Evolutionary conservation across 805 yeast species (phyloP), one percentile per base, ranked within the genome.

Genomic region (Jamesozyma jinghongensis): DNA sequence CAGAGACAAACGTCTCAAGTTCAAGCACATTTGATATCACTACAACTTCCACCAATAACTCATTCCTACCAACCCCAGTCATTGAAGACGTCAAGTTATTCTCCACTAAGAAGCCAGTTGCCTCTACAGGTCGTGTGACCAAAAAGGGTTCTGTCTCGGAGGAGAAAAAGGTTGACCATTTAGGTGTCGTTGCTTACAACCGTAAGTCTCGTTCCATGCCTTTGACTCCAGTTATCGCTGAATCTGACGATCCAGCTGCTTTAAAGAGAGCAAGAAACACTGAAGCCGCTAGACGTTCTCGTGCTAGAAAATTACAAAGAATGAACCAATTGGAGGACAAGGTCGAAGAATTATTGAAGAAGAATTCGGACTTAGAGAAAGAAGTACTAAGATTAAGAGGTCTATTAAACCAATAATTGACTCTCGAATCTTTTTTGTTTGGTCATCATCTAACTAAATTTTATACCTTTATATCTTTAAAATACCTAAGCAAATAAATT

Each of bases 271-370:
- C 97, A 7, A 80, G 90, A 65, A 90, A 92, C 73, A 90, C 79
- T 37, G 95, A 87, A 60, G 97, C 97, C 51, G 97, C 97, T 6
- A 79, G 97, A 63, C 77, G 96, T 58, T 86, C 95, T 20, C 73
- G 97, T 56, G 96, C 96, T 19, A 78, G 95, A 62, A 86, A 88
- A 65, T 79, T 83, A 79, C 84, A 84, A 61, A 76, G 94, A 62
- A 83, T 88, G 85, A 54, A 65, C 45, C 90, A 85, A 60, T 69
- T 88, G 59, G 97, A 88, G 65, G 75, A 64, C 19, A 78, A 76
- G 61, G 92, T 87, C 40, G 85, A 79, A 49, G 72, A 62, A 26
- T 68, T 88, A 48, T 50, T 81, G 36, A 57, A 64, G 20, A 78
- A 70, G 51, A 87, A 86, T 63, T 57, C 68, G 34, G 68, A 62